These are phyloP conservation scores for Candida xyloterini DNA, from an alignment of 805 yeast species.

Conservation along the genomic window DNA sequence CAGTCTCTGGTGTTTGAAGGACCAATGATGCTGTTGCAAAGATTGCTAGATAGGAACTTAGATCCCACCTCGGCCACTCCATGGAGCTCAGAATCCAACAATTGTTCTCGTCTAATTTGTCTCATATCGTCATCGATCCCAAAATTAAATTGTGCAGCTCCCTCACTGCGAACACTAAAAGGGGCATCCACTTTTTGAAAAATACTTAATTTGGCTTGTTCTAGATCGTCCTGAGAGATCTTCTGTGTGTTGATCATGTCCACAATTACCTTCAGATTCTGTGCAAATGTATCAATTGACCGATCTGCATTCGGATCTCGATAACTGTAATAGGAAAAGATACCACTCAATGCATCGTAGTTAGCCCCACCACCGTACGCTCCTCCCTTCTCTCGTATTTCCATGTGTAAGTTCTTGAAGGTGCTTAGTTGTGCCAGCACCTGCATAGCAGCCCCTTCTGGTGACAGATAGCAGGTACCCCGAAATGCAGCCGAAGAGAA, in stretches of 20 bases:
- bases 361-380: constrained; percentile 97
- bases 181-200: constrained; percentile 95
- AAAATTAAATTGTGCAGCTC: constrained; percentile 59
- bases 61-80: constrained; percentile 43
- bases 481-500: constrained; percentile 66
- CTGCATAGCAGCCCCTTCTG: constrained; percentile 84
- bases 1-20: constrained; percentile 1
- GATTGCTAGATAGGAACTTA: not conserved
- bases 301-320: constrained; percentile 86
- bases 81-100: constrained; percentile 60
- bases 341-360: constrained; percentile 77
- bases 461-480: constrained; percentile 64
- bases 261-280: constrained; percentile 47
- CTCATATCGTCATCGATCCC: constrained; percentile 76
- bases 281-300: constrained; percentile 58
- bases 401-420: constrained; percentile 81
- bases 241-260: constrained; percentile 23
- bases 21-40: constrained; percentile 14
- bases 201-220: constrained; percentile 85
- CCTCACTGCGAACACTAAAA: constrained; percentile 73
- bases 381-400: constrained; percentile 92
- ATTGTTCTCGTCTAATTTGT: constrained; percentile 72
- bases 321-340: constrained; percentile 81
- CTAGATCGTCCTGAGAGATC: constrained; percentile 56
- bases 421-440: constrained; percentile 77